Conservation (phyloP, 2,329 filamentous ascomycete genomes). For the Hypocreales sp. region DNA sequence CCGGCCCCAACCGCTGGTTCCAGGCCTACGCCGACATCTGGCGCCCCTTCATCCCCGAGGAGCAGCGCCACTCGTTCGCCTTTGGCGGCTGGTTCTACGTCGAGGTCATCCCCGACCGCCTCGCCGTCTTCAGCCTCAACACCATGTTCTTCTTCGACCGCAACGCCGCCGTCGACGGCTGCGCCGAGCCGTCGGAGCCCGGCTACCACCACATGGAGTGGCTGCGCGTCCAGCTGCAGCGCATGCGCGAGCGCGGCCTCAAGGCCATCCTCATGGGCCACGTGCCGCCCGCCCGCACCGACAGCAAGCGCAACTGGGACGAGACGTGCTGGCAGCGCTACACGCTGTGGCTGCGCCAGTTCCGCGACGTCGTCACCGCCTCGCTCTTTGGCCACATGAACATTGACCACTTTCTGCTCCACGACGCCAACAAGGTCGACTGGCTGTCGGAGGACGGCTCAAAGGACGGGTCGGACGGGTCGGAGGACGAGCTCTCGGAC, state of each 20-base stretch:
- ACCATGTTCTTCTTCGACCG: slow-evolving; percentile 92
- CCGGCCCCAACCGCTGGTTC: slow-evolving; percentile 80
- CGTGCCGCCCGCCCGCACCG: slow-evolving; percentile 77
- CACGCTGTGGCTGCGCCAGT: slow-evolving; percentile 77
- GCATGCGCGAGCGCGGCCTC: slow-evolving; percentile 69
- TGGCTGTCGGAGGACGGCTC: slow-evolving; percentile 23
- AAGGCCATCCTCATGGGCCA: slow-evolving; percentile 93
- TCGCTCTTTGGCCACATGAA: slow-evolving; percentile 94
- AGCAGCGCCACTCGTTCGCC: slow-evolving; percentile 78
- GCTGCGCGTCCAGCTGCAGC: slow-evolving; percentile 76
- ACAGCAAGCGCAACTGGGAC: slow-evolving; percentile 79
- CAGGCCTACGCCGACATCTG: slow-evolving; percentile 64
- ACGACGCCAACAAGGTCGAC: slow-evolving; percentile 67
- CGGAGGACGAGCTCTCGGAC: neutral
- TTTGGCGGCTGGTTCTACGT: slow-evolving; percentile 90
- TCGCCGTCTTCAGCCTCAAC: slow-evolving; percentile 89
- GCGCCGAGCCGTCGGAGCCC: slow-evolving; percentile 60
- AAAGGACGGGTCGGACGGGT: neutral
- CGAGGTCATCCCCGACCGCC: slow-evolving; percentile 72
- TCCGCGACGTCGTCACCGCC: slow-evolving; percentile 72
- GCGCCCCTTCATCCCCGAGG: slow-evolving; percentile 78
- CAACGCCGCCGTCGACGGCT: slow-evolving; percentile 89
- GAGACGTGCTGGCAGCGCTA: slow-evolving; percentile 99
- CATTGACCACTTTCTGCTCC: slow-evolving; percentile 88
- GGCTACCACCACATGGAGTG: slow-evolving; percentile 94